Conservation (phyloP, 495 filamentous ascomycete species). For the Saxophila tyrrhenica region DNA sequence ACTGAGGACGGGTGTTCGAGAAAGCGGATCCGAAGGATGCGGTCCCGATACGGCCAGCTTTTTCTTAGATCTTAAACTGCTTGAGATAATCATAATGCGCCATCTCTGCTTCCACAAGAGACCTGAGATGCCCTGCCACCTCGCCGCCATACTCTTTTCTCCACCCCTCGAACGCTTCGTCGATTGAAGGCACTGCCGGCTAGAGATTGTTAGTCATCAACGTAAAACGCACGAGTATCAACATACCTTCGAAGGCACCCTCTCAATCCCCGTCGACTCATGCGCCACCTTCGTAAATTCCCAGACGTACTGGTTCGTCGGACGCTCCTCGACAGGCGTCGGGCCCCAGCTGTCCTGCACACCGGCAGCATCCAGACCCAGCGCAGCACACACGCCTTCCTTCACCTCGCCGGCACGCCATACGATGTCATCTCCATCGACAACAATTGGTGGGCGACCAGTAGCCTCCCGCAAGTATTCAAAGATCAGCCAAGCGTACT, state of each 20-base stretch:
- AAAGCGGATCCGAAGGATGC: no score
- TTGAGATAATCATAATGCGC: constrained; percentile 1
- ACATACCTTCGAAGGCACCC: neutral
- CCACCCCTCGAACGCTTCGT: neutral
- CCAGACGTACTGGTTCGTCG: neutral
- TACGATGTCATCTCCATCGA: neutral
- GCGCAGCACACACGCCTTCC: neutral
- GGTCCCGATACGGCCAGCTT: neutral
- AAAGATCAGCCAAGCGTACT: neutral
- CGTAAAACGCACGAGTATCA: neutral
- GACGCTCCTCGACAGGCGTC: neutral
- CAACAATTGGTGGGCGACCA: neutral
- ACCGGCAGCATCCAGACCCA: neutral
- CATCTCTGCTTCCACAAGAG: neutral
- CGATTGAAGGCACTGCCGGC: neutral
- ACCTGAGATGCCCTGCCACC: neutral
- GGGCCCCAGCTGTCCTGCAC: neutral
- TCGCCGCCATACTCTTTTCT: neutral
- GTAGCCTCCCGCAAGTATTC: neutral
- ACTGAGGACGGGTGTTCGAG: no score
- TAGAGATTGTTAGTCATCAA: neutral
- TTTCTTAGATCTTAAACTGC: neutral
- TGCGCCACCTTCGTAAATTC: neutral
- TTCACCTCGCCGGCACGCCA: neutral
- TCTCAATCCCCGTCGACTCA: neutral